Evolutionary conservation across 176 grass and related monocot genomes (phyloP).

Genomic region (Cenchrus purpureus): DNA sequence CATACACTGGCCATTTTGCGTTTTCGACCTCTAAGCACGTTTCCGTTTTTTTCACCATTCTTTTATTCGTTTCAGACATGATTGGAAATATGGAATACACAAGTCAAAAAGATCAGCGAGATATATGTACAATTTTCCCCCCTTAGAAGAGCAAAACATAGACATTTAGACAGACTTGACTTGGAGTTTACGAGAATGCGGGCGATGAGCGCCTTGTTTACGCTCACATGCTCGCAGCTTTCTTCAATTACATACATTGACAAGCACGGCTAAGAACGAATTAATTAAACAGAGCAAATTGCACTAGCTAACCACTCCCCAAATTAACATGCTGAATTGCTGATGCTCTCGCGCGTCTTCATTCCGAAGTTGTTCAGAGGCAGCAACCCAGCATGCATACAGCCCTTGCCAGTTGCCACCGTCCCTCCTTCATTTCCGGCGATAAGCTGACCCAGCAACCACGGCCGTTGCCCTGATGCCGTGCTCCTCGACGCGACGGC

Average conservation of each 20-base stretch:
- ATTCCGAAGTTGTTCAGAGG: slow-evolving; percentile 2
- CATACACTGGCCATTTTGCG: too few relatives aligned
- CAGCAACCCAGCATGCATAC: not conserved
- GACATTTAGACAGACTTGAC: not conserved
- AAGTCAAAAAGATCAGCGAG: not conserved
- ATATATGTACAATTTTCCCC: slow-evolving; percentile 3
- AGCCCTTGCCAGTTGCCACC: too few relatives aligned
- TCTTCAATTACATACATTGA: not conserved
- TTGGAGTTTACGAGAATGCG: not conserved
- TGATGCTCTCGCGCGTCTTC: not conserved
- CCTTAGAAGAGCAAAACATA: not conserved
- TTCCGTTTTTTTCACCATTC: not conserved
- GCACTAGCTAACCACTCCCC: not conserved
- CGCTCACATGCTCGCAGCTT: not conserved
- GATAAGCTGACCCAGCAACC: slow-evolving; percentile 17
- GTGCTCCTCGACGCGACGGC: slow-evolving; percentile 19
- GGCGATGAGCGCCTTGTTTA: not conserved
- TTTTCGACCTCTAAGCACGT: not conserved
- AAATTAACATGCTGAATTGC: not conserved
- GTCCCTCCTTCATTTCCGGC: slow-evolving; percentile 45
- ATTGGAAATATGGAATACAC: not conserved
- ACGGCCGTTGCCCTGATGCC: not conserved
- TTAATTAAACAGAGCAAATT: not conserved
- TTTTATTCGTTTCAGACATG: not conserved
- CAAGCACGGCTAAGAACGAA: not conserved